Conservation (phyloP, 495 filamentous ascomycete species). For the Apodospora peruviana region DNA sequence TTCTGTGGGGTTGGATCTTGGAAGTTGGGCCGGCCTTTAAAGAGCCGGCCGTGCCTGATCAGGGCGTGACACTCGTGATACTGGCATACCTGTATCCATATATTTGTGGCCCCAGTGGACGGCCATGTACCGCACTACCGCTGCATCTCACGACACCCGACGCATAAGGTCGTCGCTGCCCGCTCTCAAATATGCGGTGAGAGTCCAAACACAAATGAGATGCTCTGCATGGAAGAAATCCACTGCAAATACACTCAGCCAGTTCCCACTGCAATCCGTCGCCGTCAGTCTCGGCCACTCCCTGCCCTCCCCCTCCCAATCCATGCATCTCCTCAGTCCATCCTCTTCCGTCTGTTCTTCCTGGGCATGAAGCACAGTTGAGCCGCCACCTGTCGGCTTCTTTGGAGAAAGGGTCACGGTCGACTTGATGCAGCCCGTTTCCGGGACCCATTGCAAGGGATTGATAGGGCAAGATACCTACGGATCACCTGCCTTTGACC, state of each 20-base stretch:
- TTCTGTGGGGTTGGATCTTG: not conserved
- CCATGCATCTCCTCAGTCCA: too few relatives aligned
- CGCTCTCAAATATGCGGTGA: not conserved
- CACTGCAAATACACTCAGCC: too few relatives aligned
- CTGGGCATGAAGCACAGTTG: too few relatives aligned
- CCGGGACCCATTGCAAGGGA: not conserved
- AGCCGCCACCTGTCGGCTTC: not conserved
- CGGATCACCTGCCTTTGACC: too few relatives aligned
- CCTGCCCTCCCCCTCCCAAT: not conserved
- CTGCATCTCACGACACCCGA: not conserved
- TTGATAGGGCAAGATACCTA: not conserved
- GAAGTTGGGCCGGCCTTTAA: too few relatives aligned
- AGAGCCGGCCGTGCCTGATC: too few relatives aligned
- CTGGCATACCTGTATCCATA: too few relatives aligned
- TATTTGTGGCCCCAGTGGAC: too few relatives aligned
- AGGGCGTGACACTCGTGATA: too few relatives aligned
- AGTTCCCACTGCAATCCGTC: not conserved
- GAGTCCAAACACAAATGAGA: not conserved
- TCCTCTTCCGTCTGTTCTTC: too few relatives aligned
- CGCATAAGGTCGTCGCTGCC: not conserved
- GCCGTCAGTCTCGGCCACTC: not conserved
- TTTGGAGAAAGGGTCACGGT: not conserved
- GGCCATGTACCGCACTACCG: too few relatives aligned
- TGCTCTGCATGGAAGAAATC: not conserved
- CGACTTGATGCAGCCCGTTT: not conserved